Percentiles rank a stretch among this genome's conserved stretches.
These are phyloP conservation scores for Grosmannia huntii DNA, from an alignment of 2,329 filamentous ascomycete species.

Conservation along the genomic window DNA sequence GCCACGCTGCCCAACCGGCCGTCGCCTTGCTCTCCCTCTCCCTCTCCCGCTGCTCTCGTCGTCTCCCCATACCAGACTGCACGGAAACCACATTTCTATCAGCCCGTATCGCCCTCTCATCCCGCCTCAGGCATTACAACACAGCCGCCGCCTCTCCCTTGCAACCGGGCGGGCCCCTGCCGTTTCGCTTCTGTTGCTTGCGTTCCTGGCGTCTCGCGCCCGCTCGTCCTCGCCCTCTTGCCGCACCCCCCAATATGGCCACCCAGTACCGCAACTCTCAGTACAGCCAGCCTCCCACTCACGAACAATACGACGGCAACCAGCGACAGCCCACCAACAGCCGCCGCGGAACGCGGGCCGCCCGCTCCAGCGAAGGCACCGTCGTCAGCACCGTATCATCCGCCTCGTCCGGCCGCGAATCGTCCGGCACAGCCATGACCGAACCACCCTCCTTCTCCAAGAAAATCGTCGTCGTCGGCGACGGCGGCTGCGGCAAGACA, in stretches of 20 bases:
- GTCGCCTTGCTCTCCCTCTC: neutral
- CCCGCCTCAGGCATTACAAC: neutral
- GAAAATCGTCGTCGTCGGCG: conserved; percentile 97
- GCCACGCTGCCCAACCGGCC: neutral
- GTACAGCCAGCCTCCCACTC: conserved; percentile 27
- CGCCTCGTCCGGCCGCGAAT: conserved; percentile 65
- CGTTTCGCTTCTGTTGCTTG: neutral
- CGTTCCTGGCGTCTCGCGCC: no score
- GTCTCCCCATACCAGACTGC: no score
- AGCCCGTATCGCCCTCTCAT: neutral
- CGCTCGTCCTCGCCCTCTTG: no score
- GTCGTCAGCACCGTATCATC: conserved; percentile 49
- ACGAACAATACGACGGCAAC: conserved; percentile 27
- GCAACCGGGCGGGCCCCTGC: no score
- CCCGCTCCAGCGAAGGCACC: conserved; percentile 75
- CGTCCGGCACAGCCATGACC: conserved; percentile 69
- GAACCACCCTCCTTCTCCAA: conserved; percentile 91
- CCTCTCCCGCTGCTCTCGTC: neutral
- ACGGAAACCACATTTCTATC: no score
- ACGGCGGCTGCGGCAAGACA: conserved; percentile 97
- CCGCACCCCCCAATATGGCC: conserved; percentile 26
- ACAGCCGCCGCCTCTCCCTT: no score
- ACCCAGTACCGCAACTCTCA: conserved; percentile 43
- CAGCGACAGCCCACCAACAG: conserved; percentile 20
- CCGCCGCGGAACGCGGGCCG: conserved; percentile 36